Evolutionary conservation across 495 filamentous ascomycete species (phyloP).

Genomic region (Penicillium daleae): DNA sequence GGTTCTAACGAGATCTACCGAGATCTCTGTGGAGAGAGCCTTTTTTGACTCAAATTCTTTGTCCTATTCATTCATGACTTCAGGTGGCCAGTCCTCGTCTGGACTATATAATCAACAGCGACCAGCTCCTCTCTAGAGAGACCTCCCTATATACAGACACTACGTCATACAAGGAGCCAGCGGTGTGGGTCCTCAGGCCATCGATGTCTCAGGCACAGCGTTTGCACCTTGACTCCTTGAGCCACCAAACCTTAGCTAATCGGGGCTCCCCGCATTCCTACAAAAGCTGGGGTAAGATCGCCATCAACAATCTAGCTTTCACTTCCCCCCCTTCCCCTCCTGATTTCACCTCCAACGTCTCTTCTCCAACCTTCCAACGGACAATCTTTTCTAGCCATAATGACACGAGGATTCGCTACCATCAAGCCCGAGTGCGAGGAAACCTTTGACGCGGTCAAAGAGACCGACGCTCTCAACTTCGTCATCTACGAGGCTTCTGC

Average conservation of each 20-base stretch:
- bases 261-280: constrained; percentile 6
- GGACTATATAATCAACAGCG: neutral
- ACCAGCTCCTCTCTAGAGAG: neutral
- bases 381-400: constrained; percentile 2
- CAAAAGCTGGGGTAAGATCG: constrained; percentile 7
- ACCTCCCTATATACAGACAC: neutral
- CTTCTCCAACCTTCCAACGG: neutral
- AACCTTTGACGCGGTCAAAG: constrained; percentile 27
- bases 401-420: constrained; percentile 28
- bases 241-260: constrained; percentile 7
- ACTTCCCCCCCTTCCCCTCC: neutral
- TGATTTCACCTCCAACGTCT: neutral
- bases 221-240: neutral
- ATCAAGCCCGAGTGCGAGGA: constrained; percentile 27
- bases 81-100: neutral
- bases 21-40: neutral
- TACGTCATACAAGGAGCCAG: neutral
- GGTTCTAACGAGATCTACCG: neutral
- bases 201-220: neutral
- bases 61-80: neutral
- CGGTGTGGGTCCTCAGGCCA: neutral
- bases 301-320: neutral
- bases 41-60: neutral
- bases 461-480: constrained; percentile 25
- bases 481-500: constrained; percentile 27